A percentile compares a stretch with the other conserved stretches of the same genome.
Evolutionary conservation across 2,329 filamentous ascomycete species (phyloP).

Genomic region (Magnaporthales sp.): DNA sequence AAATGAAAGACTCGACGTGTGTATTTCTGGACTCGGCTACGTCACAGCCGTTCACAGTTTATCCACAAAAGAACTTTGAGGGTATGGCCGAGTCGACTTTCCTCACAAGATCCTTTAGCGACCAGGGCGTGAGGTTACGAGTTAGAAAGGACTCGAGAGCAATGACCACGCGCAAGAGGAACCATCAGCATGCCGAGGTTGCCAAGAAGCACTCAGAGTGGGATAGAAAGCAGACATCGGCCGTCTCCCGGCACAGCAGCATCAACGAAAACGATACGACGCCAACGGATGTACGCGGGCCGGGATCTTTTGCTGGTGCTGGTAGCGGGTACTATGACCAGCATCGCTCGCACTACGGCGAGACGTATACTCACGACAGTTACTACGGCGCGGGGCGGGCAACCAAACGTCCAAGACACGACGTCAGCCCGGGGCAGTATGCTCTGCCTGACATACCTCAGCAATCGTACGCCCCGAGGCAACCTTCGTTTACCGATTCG

Average conservation of each 20-base stretch:
- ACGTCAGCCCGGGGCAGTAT: neutral
- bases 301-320: neutral
- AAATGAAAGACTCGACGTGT: slow-evolving; percentile 42
- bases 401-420: neutral
- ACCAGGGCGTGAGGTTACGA: slow-evolving; percentile 76
- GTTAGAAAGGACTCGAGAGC: slow-evolving; percentile 74
- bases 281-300: neutral
- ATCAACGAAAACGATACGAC: neutral
- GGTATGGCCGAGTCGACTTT: slow-evolving; percentile 77
- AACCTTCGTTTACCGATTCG: neutral
- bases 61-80: slow-evolving; percentile 60
- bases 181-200: slow-evolving; percentile 19
- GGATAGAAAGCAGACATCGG: slow-evolving; percentile 1
- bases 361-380: neutral
- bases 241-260: slow-evolving; percentile 3
- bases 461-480: neutral
- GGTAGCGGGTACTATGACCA: neutral
- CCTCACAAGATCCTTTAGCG: slow-evolving; percentile 72
- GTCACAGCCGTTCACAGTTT: slow-evolving; percentile 60
- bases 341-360: neutral
- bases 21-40: slow-evolving; percentile 26
- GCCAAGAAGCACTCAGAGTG: slow-evolving; percentile 11
- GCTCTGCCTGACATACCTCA: neutral
- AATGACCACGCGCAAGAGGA: slow-evolving; percentile 38
- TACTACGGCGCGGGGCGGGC: neutral